Percentiles rank a stretch among this genome's conserved stretches.
Conservation (phyloP, 106 monocot genomes). For the Dendrobium catenatum region DNA sequence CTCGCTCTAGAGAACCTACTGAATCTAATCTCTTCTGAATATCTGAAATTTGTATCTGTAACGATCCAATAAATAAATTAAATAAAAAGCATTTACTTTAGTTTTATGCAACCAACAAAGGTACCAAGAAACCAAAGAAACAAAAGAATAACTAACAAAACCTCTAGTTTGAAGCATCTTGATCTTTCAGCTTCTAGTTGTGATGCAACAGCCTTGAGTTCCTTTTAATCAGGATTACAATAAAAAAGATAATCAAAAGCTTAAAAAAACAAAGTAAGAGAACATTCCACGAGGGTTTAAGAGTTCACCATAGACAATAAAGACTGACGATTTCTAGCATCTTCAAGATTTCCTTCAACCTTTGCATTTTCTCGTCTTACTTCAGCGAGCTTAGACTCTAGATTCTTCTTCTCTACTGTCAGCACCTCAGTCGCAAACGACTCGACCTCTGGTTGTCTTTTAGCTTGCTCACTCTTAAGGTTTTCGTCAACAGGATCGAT, state of each 20-base stretch:
- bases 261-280: not conserved
- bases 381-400: conserved; percentile 54
- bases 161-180: conserved; percentile 88
- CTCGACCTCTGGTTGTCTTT: conserved; percentile 9
- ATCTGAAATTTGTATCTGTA: conserved; percentile 61
- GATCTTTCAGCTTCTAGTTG: conserved; percentile 75
- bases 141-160: conserved; percentile 10
- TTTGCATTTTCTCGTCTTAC: conserved; percentile 55
- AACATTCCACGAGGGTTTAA: not conserved
- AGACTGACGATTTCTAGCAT: conserved; percentile 27
- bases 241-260: not conserved
- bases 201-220: conserved; percentile 63
- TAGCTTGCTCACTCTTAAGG: conserved; percentile 14
- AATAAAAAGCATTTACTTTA: not conserved
- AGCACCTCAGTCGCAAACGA: conserved; percentile 22
- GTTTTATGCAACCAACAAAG: not conserved
- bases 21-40: conserved; percentile 54
- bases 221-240: conserved; percentile 30
- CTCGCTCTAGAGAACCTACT: conserved; percentile 43
- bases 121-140: not conserved
- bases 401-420: conserved; percentile 32
- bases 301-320: conserved; percentile 55
- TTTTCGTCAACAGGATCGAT: conserved; percentile 10
- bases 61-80: not conserved
- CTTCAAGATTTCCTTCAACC: conserved; percentile 46